Evolutionary conservation across 2,329 filamentous ascomycete species (phyloP).

Genomic region (Coniochaeta sp.): DNA sequence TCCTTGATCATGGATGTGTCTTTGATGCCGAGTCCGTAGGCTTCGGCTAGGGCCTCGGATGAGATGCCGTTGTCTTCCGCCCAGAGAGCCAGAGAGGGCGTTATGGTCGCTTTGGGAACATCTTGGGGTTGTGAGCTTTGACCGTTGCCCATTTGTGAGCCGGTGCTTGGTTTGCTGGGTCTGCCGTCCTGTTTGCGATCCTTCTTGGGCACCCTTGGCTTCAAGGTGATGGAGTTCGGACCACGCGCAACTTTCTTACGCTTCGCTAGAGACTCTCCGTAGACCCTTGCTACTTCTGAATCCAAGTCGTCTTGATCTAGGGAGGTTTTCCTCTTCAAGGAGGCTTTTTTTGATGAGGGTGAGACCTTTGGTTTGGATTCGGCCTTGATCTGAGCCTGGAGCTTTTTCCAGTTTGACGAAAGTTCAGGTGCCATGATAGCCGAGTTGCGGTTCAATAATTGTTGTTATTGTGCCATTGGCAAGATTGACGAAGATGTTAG

Average conservation of each 20-base stretch:
- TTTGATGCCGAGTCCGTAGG: conserved; percentile 49
- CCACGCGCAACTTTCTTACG: background rate
- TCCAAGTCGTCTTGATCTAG: background rate
- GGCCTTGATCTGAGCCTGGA: conserved; percentile 55
- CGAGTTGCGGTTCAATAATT: background rate
- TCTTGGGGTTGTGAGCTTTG: conserved; percentile 36
- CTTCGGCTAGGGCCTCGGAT: conserved; percentile 50
- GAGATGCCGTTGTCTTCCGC: conserved; percentile 55
- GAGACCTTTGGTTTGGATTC: conserved; percentile 23
- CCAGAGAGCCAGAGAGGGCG: conserved; percentile 52
- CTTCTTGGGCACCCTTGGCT: conserved; percentile 6
- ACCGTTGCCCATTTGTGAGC: conserved; percentile 43
- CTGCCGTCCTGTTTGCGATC: conserved; percentile 5
- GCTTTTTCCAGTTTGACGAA: conserved; percentile 71
- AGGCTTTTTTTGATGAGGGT: conserved; percentile 5
- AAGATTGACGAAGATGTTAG: background rate
- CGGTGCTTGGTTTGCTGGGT: conserved; percentile 8
- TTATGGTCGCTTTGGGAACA: conserved; percentile 27
- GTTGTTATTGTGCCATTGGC: background rate
- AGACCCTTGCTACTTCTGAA: background rate
- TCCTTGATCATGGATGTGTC: conserved; percentile 40
- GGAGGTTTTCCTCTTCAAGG: background rate
- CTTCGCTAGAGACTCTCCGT: background rate
- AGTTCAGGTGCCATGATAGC: conserved; percentile 38
- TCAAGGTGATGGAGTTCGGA: conserved; percentile 9